Evolutionary conservation across 805 yeast species (phyloP).

Genomic region (Yarrowia sp.): DNA sequence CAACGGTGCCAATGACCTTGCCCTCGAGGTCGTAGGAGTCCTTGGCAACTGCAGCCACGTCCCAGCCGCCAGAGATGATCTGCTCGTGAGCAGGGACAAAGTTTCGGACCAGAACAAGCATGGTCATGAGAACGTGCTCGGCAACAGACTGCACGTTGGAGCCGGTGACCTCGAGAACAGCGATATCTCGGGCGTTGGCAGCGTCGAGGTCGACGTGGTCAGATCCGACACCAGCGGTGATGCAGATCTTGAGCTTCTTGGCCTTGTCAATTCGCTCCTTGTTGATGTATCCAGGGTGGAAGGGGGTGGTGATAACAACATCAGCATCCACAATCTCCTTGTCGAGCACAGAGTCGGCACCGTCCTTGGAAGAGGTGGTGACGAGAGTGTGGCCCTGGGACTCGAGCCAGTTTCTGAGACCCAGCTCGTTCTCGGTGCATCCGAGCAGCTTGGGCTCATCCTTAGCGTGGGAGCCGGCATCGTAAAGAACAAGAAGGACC

Average conservation of each 20-base stretch:
- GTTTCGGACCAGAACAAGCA: slow-evolving; percentile 73
- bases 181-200: slow-evolving; percentile 64
- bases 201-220: slow-evolving; percentile 75
- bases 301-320: slow-evolving; percentile 56
- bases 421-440: slow-evolving; percentile 7
- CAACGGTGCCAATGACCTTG: slow-evolving; percentile 79
- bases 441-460: slow-evolving; percentile 5
- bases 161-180: slow-evolving; percentile 81
- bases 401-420: neutral
- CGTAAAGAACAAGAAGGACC: slow-evolving; percentile 5
- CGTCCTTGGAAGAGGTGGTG: slow-evolving; percentile 4
- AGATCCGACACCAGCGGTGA: slow-evolving; percentile 84
- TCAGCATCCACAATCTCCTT: neutral
- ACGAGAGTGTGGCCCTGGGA: slow-evolving; percentile 6
- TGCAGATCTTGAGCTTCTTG: slow-evolving; percentile 65
- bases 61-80: slow-evolving; percentile 68
- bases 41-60: slow-evolving; percentile 77
- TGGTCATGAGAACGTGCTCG: slow-evolving; percentile 79
- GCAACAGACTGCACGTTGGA: slow-evolving; percentile 83
- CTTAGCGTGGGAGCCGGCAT: slow-evolving; percentile 1
- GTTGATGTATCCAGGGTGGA: slow-evolving; percentile 77
- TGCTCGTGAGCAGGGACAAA: slow-evolving; percentile 81
- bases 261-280: slow-evolving; percentile 69
- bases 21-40: slow-evolving; percentile 77
- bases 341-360: neutral